These are phyloP conservation scores for Crithidia sp. DNA, from an alignment of 208 protist species.

Conservation along the genomic window DNA sequence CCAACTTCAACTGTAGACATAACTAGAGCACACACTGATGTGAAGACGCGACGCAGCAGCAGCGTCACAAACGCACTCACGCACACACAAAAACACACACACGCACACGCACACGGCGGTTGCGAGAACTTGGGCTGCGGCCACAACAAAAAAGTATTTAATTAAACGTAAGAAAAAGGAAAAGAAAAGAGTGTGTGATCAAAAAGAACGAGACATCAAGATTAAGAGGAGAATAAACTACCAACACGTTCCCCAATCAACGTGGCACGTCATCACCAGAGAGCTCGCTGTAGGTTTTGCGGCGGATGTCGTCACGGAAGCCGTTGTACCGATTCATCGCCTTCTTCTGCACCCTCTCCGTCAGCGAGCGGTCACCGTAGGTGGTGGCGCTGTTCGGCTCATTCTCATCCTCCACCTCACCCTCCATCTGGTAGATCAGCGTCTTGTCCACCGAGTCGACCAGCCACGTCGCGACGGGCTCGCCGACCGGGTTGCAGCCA, in stretches of 20 bases:
- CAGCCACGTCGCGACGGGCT: slow-evolving; percentile 79
- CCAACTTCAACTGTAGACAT: not conserved
- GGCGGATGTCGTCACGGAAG: slow-evolving; percentile 83
- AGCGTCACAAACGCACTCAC: slow-evolving; percentile 6
- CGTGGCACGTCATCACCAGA: slow-evolving; percentile 71
- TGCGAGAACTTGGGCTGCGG: too few relatives aligned
- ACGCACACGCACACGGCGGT: not conserved
- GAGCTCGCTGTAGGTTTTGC: slow-evolving; percentile 83
- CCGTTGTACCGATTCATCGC: slow-evolving; percentile 90
- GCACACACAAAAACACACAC: slow-evolving; percentile 1
- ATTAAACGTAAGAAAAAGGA: not conserved
- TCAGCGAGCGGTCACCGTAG: slow-evolving; percentile 80
- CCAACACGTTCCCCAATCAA: not conserved
- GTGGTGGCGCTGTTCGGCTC: slow-evolving; percentile 89
- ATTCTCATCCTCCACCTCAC: slow-evolving; percentile 90
- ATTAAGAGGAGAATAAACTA: slow-evolving; percentile 22
- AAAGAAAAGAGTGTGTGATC: not conserved
- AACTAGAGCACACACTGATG: not conserved
- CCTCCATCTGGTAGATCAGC: slow-evolving; percentile 85
- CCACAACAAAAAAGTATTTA: not conserved
- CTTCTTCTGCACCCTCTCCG: slow-evolving; percentile 88
- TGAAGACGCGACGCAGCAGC: too few relatives aligned
- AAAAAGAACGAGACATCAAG: not conserved
- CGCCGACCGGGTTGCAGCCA: slow-evolving; percentile 57
- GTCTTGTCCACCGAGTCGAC: slow-evolving; percentile 75